phyloP scores from a whole-genome alignment of 345 rosid genomes.

The Citrus mangshanensis region DNA sequence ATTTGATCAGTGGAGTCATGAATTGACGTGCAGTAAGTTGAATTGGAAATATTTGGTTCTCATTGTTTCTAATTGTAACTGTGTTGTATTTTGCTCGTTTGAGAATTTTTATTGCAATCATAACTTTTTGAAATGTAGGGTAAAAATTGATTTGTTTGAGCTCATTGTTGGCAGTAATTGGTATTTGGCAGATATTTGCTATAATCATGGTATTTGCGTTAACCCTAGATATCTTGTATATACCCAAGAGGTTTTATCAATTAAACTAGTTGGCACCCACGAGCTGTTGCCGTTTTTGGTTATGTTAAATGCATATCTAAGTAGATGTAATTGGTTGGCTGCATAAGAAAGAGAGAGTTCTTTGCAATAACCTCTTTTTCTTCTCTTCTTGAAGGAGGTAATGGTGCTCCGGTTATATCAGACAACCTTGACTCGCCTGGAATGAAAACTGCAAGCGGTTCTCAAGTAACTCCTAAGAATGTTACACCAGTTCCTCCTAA shows the following conservation, averaged over 20 bases:
- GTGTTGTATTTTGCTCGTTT: neutral
- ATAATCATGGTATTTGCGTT: no score
- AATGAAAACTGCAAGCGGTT: constrained; percentile 14
- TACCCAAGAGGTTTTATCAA: neutral
- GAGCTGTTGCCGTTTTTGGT: neutral
- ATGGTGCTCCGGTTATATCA: constrained; percentile 11
- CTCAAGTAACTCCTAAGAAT: constrained; percentile 43
- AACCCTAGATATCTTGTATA: no score
- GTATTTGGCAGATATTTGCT: neutral
- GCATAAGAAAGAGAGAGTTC: neutral
- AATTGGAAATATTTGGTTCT: neutral
- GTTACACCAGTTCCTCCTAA: constrained; percentile 35
- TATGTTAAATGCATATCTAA: neutral
- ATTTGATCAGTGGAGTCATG: neutral
- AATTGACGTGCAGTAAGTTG: neutral
- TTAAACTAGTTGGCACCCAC: no score
- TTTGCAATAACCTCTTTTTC: neutral
- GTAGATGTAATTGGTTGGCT: neutral
- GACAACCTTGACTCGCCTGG: constrained; percentile 15
- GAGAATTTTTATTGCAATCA: neutral
- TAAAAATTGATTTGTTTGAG: neutral
- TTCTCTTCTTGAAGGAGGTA: constrained; percentile 16
- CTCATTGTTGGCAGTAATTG: neutral
- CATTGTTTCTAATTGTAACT: neutral
- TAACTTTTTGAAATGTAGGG: neutral